Percentiles rank a stretch among this genome's conserved stretches.
phyloP scores from a whole-genome alignment of 2,329 filamentous ascomycete genomes.

The Fusarium virguliforme region DNA sequence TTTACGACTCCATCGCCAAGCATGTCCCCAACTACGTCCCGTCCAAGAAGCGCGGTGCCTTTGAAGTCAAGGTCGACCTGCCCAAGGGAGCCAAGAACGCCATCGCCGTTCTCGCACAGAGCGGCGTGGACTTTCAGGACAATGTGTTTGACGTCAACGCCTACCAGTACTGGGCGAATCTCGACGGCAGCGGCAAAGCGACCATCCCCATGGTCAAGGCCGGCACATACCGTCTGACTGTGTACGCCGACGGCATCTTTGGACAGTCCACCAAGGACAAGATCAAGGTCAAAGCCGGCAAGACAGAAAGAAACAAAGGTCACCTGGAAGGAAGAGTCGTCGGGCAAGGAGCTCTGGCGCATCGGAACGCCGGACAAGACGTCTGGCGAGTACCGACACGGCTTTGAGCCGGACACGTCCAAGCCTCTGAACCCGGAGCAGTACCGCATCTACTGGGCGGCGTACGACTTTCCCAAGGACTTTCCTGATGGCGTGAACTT shows the following conservation, averaged over 20 bases:
- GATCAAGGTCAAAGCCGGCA: slow-evolving; percentile 60
- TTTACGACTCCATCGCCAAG: slow-evolving; percentile 75
- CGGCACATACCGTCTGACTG: slow-evolving; percentile 73
- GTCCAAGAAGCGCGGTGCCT: slow-evolving; percentile 66
- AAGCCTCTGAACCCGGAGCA: slow-evolving; percentile 69
- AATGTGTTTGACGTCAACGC: slow-evolving; percentile 68
- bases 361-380: slow-evolving; percentile 75
- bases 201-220: slow-evolving; percentile 70
- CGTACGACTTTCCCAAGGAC: slow-evolving; percentile 72
- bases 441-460: slow-evolving; percentile 74
- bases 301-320: slow-evolving; percentile 57
- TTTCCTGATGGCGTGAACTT: slow-evolving; percentile 73
- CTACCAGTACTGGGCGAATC: slow-evolving; percentile 75
- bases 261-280: slow-evolving; percentile 72
- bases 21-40: slow-evolving; percentile 73
- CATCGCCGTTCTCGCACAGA: slow-evolving; percentile 67
- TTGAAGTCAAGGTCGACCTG: slow-evolving; percentile 66
- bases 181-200: slow-evolving; percentile 64
- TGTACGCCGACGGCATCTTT: slow-evolving; percentile 75
- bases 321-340: slow-evolving; percentile 69
- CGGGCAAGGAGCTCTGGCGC: slow-evolving; percentile 73
- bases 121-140: slow-evolving; percentile 55
- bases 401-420: slow-evolving; percentile 64
- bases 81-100: slow-evolving; percentile 67
- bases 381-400: slow-evolving; percentile 73